These are phyloP conservation scores for Xylaria curta DNA, from an alignment of 495 filamentous ascomycete species.

Conservation along the genomic window DNA sequence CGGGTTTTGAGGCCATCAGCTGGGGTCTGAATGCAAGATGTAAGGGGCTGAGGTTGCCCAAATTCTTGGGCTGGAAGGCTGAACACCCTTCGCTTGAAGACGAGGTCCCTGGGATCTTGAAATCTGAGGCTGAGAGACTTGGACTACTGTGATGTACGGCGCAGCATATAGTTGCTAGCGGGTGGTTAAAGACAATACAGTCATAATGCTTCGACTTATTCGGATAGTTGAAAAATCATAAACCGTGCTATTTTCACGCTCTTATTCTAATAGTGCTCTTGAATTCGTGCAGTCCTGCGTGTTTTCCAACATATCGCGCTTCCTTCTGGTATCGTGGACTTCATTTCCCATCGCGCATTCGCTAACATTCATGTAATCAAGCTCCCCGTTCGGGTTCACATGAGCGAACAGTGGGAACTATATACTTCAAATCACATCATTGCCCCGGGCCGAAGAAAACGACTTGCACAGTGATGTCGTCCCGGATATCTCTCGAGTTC, in stretches of 20 bases:
- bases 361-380: background rate
- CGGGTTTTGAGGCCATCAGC: conserved; percentile 51
- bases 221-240: no score
- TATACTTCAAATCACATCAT: background rate
- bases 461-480: conserved; percentile 70
- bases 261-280: background rate
- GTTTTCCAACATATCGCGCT: background rate
- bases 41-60: conserved; percentile 53
- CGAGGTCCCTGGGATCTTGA: conserved; percentile 55
- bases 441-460: conserved; percentile 58
- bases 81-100: conserved; percentile 50
- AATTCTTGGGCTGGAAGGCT: conserved; percentile 62
- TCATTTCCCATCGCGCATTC: background rate
- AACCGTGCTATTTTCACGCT: background rate
- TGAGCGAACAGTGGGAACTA: background rate
- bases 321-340: background rate
- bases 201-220: background rate
- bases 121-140: conserved; percentile 43
- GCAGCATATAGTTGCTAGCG: background rate
- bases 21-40: conserved; percentile 64
- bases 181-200: background rate
- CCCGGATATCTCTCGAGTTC: conserved; percentile 54
- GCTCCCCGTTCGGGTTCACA: background rate
- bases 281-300: background rate
- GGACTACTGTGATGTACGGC: conserved; percentile 18